phyloP scores from a whole-genome alignment of 1,139 yeast species.

The Geotrichum klebahnii region DNA sequence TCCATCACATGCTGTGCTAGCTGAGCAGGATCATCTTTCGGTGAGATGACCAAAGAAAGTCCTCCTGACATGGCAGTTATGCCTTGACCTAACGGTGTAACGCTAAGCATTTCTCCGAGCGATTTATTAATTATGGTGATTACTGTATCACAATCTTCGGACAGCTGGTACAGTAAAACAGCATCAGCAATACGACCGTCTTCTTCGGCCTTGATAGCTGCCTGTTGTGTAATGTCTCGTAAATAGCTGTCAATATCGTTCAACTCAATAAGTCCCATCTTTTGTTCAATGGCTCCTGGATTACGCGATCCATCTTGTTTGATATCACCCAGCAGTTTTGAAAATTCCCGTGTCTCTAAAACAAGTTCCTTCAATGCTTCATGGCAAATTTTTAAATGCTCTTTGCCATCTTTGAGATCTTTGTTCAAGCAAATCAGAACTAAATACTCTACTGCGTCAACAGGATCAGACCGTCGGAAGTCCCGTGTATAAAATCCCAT shows the following conservation, averaged over 20 bases:
- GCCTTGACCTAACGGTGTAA: conserved; percentile 68
- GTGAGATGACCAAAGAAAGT: conserved; percentile 33
- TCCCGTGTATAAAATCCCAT: conserved; percentile 58
- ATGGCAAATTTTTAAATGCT: conserved; percentile 54
- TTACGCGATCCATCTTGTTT: conserved; percentile 69
- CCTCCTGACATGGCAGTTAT: conserved; percentile 37
- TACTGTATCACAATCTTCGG: conserved; percentile 88
- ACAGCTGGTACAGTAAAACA: conserved; percentile 74
- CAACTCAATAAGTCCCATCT: conserved; percentile 64
- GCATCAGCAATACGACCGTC: conserved; percentile 91
- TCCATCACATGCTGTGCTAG: conserved; percentile 42
- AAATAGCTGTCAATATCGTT: conserved; percentile 53
- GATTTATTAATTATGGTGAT: conserved; percentile 68
- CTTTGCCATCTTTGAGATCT: conserved; percentile 30
- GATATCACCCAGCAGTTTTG: conserved; percentile 73
- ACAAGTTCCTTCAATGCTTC: conserved; percentile 81
- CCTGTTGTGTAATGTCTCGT: conserved; percentile 70
- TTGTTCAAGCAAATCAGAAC: conserved; percentile 60
- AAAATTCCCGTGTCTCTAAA: conserved; percentile 80
- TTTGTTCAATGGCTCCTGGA: conserved; percentile 81
- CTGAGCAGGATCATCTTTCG: conserved; percentile 41
- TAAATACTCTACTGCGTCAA: conserved; percentile 84
- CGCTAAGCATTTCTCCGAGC: conserved; percentile 72
- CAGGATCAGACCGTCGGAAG: conserved; percentile 81
- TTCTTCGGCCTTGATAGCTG: conserved; percentile 84